Conservation (phyloP, 768 basidiomycete species). For the Panus rudis region DNA sequence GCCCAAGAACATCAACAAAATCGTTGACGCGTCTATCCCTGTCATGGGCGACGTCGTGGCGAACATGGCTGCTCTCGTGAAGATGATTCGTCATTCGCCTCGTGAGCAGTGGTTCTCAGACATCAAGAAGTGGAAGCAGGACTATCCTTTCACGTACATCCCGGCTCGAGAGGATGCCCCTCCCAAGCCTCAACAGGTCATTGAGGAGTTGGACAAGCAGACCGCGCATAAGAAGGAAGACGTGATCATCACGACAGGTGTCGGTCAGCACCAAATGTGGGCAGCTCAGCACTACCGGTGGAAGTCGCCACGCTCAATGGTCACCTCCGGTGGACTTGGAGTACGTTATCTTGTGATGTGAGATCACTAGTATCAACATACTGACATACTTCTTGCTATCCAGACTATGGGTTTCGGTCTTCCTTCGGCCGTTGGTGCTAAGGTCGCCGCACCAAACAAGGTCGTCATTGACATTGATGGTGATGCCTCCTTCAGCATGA, state of each 20-base stretch:
- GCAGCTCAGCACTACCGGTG: conserved; percentile 92
- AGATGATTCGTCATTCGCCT: conserved; percentile 57
- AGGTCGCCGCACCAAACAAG: conserved; percentile 91
- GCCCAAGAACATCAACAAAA: conserved; percentile 99
- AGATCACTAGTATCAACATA: too few relatives aligned
- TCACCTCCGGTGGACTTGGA: conserved; percentile 92
- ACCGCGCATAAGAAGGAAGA: conserved; percentile 78
- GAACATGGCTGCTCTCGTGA: conserved; percentile 77
- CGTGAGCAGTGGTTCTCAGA: conserved; percentile 78
- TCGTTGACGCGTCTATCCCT: conserved; percentile 90
- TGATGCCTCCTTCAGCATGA: conserved; percentile 98
- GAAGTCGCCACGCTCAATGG: conserved; percentile 80
- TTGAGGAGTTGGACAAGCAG: conserved; percentile 85
- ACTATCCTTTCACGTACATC: conserved; percentile 85
- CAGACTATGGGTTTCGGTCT: conserved; percentile 99
- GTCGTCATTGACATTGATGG: conserved; percentile 95
- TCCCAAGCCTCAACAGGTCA: conserved; percentile 96
- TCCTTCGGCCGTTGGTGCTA: conserved; percentile 91
- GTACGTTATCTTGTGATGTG: conserved; percentile 40
- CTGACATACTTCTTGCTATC: background rate
- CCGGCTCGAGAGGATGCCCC: conserved; percentile 47
- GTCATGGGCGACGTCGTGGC: conserved; percentile 89
- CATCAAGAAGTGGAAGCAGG: conserved; percentile 77
- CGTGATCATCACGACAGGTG: conserved; percentile 85
- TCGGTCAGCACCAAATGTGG: conserved; percentile 99